A percentile compares a stretch with the other conserved stretches of the same genome.
These are phyloP conservation scores for Russula earlei DNA, from an alignment of 768 basidiomycete genomes.

Conservation along the genomic window DNA sequence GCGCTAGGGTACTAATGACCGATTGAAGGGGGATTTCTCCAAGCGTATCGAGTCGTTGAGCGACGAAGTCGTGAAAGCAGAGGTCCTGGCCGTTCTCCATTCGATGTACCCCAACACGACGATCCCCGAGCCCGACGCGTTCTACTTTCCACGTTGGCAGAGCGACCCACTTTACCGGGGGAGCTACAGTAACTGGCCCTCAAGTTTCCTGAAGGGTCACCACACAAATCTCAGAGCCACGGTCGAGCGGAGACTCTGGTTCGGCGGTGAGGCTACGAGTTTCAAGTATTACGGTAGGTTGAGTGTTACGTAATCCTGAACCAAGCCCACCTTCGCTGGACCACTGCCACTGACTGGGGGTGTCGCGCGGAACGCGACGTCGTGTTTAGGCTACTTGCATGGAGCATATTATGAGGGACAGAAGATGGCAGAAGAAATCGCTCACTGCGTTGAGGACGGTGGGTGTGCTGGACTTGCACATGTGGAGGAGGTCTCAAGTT, in stretches of 20 bases:
- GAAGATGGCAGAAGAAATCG: conserved; percentile 24
- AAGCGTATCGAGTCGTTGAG: conserved; percentile 47
- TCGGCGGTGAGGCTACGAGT: conserved; percentile 55
- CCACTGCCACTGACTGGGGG: not conserved
- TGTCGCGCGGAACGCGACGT: not conserved
- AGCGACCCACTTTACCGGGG: conserved; percentile 44
- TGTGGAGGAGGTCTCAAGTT: conserved; percentile 21
- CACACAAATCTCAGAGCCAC: conserved; percentile 50
- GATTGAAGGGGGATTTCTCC: conserved; percentile 47
- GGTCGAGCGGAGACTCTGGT: conserved; percentile 42
- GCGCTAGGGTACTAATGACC: not conserved
- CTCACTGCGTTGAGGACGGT: conserved; percentile 22
- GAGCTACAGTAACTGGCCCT: conserved; percentile 63
- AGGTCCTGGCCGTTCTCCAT: conserved; percentile 48
- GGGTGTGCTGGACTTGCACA: conserved; percentile 19
- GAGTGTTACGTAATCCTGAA: not conserved
- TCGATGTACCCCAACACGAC: conserved; percentile 48
- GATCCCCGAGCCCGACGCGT: conserved; percentile 47
- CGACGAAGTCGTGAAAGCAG: conserved; percentile 36
- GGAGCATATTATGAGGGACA: conserved; percentile 30
- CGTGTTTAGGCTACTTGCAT: conserved; percentile 25
- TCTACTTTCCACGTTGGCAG: conserved; percentile 49
- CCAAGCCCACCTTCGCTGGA: not conserved
- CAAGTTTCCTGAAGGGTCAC: conserved; percentile 45
- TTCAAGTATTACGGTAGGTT: conserved; percentile 46